Evolutionary conservation across 352 stramenopile species (phyloP).

Genomic region (Pythium phragmiticola): DNA sequence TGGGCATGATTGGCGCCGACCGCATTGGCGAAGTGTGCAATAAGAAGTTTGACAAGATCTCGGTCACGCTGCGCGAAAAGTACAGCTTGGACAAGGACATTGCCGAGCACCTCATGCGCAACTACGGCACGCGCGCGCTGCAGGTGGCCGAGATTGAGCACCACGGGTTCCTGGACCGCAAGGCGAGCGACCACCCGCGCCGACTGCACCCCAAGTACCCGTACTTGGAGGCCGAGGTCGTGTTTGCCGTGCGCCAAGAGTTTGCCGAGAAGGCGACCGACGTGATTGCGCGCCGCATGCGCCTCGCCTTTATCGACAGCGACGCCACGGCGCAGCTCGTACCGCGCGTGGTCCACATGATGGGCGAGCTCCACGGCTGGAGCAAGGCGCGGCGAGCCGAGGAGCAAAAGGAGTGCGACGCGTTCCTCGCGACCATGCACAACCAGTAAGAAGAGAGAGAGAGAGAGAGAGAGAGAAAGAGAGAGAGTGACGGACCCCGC

Average conservation of each 20-base stretch:
- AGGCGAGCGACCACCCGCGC: constrained; percentile 81
- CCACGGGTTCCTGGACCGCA: constrained; percentile 81
- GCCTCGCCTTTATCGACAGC: constrained; percentile 93
- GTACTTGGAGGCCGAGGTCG: constrained; percentile 94
- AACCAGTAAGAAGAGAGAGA: constrained; percentile 45
- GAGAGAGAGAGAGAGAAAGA: neutral
- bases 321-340: constrained; percentile 69
- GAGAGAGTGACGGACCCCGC: neutral
- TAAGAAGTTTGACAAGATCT: constrained; percentile 96
- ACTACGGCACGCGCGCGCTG: constrained; percentile 95
- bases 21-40: constrained; percentile 93
- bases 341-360: constrained; percentile 91
- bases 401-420: constrained; percentile 72
- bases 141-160: constrained; percentile 93
- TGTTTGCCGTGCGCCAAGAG: constrained; percentile 92
- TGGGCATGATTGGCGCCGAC: constrained; percentile 88
- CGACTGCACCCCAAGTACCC: constrained; percentile 93
- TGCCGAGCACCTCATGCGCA: constrained; percentile 93
- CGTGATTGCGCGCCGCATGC: constrained; percentile 90
- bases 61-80: constrained; percentile 90
- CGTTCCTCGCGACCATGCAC: constrained; percentile 88
- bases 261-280: constrained; percentile 94
- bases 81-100: constrained; percentile 94
- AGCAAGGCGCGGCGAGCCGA: constrained; percentile 68
- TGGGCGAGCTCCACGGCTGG: constrained; percentile 90